Evolutionary conservation across 768 basidiomycete species (phyloP).

Genomic region (Phaeotremella skinneri): DNA sequence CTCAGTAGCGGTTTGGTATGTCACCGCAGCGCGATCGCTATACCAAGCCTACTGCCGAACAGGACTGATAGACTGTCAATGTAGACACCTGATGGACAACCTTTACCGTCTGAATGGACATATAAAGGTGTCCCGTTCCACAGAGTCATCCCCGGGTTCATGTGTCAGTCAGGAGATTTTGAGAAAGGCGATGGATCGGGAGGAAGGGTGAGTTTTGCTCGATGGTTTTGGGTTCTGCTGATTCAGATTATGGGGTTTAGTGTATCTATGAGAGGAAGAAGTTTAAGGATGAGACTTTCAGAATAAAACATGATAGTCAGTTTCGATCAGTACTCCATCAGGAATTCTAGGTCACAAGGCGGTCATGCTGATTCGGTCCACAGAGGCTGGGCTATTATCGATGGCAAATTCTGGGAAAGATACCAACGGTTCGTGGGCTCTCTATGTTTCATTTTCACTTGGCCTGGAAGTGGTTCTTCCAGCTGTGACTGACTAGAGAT

Average conservation of each 20-base stretch:
- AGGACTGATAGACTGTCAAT: not conserved
- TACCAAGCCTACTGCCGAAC: not conserved
- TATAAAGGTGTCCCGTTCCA: slow-evolving; percentile 5
- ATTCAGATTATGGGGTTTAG: not conserved
- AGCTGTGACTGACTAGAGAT: not conserved
- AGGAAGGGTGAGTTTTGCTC: slow-evolving; percentile 5
- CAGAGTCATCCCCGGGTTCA: slow-evolving; percentile 6
- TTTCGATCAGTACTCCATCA: not conserved
- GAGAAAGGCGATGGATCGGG: slow-evolving; percentile 10
- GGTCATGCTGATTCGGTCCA: too few relatives aligned
- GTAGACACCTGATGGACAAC: slow-evolving; percentile 1
- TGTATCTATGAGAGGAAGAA: slow-evolving; percentile 11
- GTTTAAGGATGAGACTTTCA: slow-evolving; percentile 11
- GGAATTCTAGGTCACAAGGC: too few relatives aligned
- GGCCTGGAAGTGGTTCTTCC: not conserved
- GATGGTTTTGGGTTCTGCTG: slow-evolving; percentile 31
- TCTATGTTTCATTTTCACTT: too few relatives aligned
- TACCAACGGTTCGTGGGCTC: not conserved
- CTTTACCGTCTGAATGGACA: not conserved
- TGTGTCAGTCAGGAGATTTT: slow-evolving; percentile 9
- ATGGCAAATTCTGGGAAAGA: slow-evolving; percentile 11
- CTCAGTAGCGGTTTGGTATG: not conserved
- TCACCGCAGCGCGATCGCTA: not conserved
- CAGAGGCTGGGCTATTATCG: slow-evolving; percentile 5
- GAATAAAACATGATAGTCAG: slow-evolving; percentile 10